These are phyloP conservation scores for Dictyostelium purpureum DNA, from an alignment of 78 protist genomes.

Conservation along the genomic window DNA sequence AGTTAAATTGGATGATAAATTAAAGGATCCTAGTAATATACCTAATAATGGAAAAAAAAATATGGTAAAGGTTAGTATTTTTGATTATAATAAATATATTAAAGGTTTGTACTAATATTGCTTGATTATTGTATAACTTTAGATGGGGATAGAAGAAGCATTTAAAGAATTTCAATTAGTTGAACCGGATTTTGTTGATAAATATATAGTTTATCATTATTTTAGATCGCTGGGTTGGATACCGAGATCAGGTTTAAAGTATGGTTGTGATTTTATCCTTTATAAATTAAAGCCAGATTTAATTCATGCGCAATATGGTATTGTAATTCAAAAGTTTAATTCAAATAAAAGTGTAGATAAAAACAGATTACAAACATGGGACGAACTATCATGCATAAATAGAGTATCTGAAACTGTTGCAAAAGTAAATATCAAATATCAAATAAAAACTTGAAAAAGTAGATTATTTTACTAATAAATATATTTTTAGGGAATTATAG, in stretches of 20 bases:
- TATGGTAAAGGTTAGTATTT: not conserved
- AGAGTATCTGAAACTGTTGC: slow-evolving; percentile 70
- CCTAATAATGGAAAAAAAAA: not conserved
- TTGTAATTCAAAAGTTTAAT: slow-evolving; percentile 2
- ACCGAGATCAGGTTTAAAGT: slow-evolving; percentile 64
- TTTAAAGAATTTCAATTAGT: slow-evolving; percentile 18
- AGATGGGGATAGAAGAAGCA: slow-evolving; percentile 62
- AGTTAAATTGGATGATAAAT: slow-evolving; percentile 3
- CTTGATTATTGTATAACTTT: not conserved
- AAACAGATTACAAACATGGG: slow-evolving; percentile 32
- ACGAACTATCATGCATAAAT: slow-evolving; percentile 22
- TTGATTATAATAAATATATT: not conserved
- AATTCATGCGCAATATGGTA: slow-evolving; percentile 68
- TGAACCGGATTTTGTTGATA: slow-evolving; percentile 6
- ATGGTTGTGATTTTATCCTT: slow-evolving; percentile 60
- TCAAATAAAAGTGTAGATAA: not conserved
- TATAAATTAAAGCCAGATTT: slow-evolving; percentile 52
- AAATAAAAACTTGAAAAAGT: not conserved
- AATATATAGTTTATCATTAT: slow-evolving; percentile 48
- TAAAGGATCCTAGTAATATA: not conserved
- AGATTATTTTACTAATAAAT: too few relatives aligned
- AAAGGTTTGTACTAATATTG: not conserved
- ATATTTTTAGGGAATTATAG: not conserved
- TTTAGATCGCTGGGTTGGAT: slow-evolving; percentile 70
- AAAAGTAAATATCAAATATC: too few relatives aligned